Evolutionary conservation across 2,329 filamentous ascomycete species (phyloP).

Genomic region (Leptographium procerum): DNA sequence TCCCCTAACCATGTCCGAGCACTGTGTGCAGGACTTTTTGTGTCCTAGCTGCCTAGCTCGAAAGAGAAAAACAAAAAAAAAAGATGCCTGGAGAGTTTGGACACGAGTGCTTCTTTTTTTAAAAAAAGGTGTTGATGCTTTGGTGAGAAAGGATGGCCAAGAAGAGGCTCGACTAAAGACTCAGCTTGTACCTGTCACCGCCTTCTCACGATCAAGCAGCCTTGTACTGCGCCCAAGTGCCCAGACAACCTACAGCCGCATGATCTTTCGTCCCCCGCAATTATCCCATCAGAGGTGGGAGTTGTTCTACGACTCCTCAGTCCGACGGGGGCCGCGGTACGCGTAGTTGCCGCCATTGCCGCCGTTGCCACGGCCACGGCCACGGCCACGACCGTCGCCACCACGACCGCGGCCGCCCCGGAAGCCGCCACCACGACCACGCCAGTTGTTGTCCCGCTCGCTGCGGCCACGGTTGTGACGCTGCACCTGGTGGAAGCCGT

Average conservation of each 20-base stretch:
- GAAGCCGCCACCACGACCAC: slow-evolving; percentile 37
- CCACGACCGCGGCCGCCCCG: slow-evolving; percentile 15
- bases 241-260: background rate
- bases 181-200: background rate
- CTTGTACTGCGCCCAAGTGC: background rate
- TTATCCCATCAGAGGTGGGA: no score
- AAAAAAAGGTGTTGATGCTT: background rate
- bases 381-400: slow-evolving; percentile 2
- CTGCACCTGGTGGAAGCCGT: slow-evolving; percentile 65
- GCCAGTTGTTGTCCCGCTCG: slow-evolving; percentile 36
- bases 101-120: background rate
- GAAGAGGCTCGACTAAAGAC: background rate
- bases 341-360: slow-evolving; percentile 1
- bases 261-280: background rate
- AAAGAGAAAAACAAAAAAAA: background rate
- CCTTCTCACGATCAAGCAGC: background rate
- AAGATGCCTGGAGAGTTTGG: background rate
- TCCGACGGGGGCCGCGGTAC: slow-evolving; percentile 3
- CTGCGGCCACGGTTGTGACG: slow-evolving; percentile 45
- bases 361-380: slow-evolving; percentile 1
- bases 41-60: background rate
- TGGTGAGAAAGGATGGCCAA: background rate
- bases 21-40: background rate
- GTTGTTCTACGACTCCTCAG: background rate
- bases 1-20: background rate